Base-by-base conservation (phyloP, 306 rosid species). In the Purshia tridentata region DNA sequence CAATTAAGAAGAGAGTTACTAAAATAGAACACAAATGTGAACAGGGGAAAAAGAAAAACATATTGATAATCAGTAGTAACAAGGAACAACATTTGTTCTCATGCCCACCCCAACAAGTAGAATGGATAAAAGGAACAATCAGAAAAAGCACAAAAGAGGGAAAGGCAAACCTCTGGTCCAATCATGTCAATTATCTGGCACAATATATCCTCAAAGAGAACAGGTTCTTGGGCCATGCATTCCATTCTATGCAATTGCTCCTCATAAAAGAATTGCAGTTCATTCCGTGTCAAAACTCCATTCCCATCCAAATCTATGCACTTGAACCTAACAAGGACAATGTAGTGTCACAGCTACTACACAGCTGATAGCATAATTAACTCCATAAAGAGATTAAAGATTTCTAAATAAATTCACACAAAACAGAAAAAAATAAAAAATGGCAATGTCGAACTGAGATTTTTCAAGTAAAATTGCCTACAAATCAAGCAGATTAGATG, bases 221-320 rank as follows among this genome's bases (percentile, higher is more conserved):
- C 99, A 65, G 98, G 99, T 75, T 95, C 99, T 73, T 95, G 99
- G 72, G 99, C 99, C 99, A 95, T 91, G 88, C 99, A 95, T 77
- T 95, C 99, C 99, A 95, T 92, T 75, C 98, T 90, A 77, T 95
- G 99, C 87, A 95, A 84, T 76, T 95, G 99, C 86, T 95, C 99
- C 91, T 95, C 99, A 73, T 95, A 95, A 84, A 91, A 95, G 81
- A 88, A 95, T 82, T 95, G 98, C 83, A 95, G 86, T 82, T 95
- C 99, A 70, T 95, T 95, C 75, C 96, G 82, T 5, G 98, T 95
- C 73, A 95, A 76, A 74, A 91, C 80, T 67, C 96, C 98, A 80
- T 95, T 95, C 66, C 92, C 99, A 83, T 95, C 99, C 88, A 95
- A 89, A 80, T 95, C 99, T 78, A 95, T 70, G 87, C 98, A 95